These are phyloP conservation scores for Brassica incana DNA, from an alignment of 345 rosid species.

Conservation along the genomic window DNA sequence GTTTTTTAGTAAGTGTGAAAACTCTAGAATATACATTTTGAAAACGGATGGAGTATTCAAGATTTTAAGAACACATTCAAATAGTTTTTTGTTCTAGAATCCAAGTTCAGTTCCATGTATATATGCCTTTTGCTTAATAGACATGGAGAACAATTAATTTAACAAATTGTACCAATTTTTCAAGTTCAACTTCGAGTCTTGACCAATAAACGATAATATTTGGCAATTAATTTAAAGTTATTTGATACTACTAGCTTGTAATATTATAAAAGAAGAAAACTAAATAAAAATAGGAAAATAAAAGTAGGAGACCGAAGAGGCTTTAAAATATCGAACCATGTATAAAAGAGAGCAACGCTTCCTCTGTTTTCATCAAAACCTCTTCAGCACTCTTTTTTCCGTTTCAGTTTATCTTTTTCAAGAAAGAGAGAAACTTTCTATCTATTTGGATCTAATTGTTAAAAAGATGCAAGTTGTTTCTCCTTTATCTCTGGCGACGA, in stretches of 20 bases:
- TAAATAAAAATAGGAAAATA: not conserved
- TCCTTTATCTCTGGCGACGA: constrained; percentile 29
- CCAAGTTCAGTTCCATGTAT: not conserved
- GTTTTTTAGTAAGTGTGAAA: not conserved
- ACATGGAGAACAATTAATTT: not conserved
- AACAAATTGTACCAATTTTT: not conserved
- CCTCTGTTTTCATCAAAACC: constrained; percentile 32
- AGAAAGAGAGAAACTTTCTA: not conserved
- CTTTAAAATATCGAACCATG: constrained; percentile 14
- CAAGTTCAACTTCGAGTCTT: not conserved
- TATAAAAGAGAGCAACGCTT: constrained; percentile 25
- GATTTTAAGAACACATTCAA: not conserved
- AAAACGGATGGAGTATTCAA: not conserved
- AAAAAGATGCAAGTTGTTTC: constrained; percentile 33
- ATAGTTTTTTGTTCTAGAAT: constrained; percentile 9
- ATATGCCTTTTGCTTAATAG: constrained; percentile 3
- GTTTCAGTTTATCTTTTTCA: not conserved
- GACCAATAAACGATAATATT: not conserved
- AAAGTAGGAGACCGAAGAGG: not conserved
- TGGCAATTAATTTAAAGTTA: constrained; percentile 7
- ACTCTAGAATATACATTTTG: too few species aligned
- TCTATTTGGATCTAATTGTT: not conserved
- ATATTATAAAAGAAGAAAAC: not conserved
- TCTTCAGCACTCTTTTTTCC: constrained; percentile 12
- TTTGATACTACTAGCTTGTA: not conserved